A percentile compares a stretch with the other conserved stretches of the same genome.
Conservation (phyloP, 2,329 filamentous ascomycete species). For the Chaetomium globosum region DNA sequence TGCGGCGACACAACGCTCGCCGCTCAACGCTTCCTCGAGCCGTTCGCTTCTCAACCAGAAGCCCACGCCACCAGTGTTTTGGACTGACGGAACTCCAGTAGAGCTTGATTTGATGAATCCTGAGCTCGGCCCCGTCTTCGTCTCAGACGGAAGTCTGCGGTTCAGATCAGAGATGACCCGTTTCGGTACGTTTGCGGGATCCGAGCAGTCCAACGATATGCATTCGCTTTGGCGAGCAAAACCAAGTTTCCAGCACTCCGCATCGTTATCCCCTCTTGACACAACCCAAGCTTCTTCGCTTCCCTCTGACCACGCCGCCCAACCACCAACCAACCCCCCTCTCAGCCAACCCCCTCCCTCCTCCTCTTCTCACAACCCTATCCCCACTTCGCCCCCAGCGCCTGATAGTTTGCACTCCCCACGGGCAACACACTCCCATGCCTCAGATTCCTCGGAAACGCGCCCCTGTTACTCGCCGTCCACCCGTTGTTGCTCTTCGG, state of each 20-base stretch:
- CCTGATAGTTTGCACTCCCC: slow-evolving; percentile 48
- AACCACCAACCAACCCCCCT: neutral
- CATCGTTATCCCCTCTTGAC: neutral
- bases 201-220: neutral
- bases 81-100: neutral
- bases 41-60: neutral
- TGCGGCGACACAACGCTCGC: neutral
- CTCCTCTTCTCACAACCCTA: slow-evolving; percentile 19
- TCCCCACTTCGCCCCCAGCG: slow-evolving; percentile 45
- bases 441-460: slow-evolving; percentile 52
- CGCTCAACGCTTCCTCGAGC: neutral
- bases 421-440: slow-evolving; percentile 57
- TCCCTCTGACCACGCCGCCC: neutral
- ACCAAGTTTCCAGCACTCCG: neutral
- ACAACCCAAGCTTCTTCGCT: neutral
- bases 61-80: neutral
- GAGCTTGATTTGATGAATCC: neutral
- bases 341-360: neutral
- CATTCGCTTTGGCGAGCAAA: neutral
- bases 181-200: neutral
- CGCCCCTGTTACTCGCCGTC: slow-evolving; percentile 47
- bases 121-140: neutral
- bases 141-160: neutral
- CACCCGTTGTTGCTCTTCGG: slow-evolving; percentile 50
- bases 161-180: neutral